Evolutionary conservation across 805 yeast species (phyloP).

Genomic region (Lipomyces sp.): DNA sequence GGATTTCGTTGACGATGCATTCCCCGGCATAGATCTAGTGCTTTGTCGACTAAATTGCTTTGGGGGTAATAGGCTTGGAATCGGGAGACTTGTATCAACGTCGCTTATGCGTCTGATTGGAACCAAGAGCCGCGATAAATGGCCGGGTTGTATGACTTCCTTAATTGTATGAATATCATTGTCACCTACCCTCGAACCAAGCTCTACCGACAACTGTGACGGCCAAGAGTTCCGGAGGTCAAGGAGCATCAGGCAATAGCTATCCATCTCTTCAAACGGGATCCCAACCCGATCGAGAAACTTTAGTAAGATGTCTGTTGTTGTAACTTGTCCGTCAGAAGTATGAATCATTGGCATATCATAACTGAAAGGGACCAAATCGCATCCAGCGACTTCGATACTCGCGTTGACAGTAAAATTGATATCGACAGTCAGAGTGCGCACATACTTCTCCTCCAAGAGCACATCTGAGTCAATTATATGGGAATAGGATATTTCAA

Average conservation of each 20-base stretch:
- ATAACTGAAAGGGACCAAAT: conserved; percentile 56
- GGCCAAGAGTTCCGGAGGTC: conserved; percentile 86
- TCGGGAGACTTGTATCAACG: conserved; percentile 16
- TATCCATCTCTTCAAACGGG: conserved; percentile 48
- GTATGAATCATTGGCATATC: conserved; percentile 24
- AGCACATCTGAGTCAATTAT: conserved; percentile 33
- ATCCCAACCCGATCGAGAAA: conserved; percentile 31
- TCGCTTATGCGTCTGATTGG: conserved; percentile 61
- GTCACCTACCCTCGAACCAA: conserved; percentile 22
- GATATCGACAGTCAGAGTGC: conserved; percentile 70
- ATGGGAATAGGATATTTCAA: conserved; percentile 69
- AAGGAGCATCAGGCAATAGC: conserved; percentile 66
- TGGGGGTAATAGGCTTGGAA: conserved; percentile 31
- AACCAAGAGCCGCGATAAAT: conserved; percentile 64
- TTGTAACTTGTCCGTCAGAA: conserved; percentile 8
- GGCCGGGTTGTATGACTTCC: conserved; percentile 50
- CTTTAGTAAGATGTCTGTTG: conserved; percentile 20
- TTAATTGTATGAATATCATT: conserved; percentile 6
- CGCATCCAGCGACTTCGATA: conserved; percentile 75
- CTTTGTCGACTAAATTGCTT: conserved; percentile 27
- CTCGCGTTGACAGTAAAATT: conserved; percentile 72
- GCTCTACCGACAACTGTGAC: conserved; percentile 49
- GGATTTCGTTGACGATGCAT: background rate
- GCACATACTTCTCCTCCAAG: conserved; percentile 48
- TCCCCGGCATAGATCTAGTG: background rate